Evolutionary conservation across 2,329 filamentous ascomycete genomes (phyloP), one percentile per base, ranked within the genome.

Genomic region (Penicillium digitatum): DNA sequence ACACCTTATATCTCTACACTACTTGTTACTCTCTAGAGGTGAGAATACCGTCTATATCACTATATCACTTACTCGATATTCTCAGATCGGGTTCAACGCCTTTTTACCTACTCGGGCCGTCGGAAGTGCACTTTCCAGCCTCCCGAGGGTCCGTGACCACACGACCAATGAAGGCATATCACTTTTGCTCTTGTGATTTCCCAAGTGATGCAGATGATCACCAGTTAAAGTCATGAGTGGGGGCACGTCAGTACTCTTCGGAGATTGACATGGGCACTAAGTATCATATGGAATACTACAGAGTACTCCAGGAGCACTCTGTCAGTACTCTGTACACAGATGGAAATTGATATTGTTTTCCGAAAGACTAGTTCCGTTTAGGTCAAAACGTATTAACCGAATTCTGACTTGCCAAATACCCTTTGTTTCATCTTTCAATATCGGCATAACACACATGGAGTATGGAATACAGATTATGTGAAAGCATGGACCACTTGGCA

Each of bases 121-220:
- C 40, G 46, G 11, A 18, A 32, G 14, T 29, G 35, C n/a, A 20
- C n/a, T 50, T 49, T 12, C 34, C 35, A 37, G 40, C 48, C 39
- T 43, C 47, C 35, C 9, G 10, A 37, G 38, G 58, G 58, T 57
- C 58, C 52, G 60, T 62, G 60, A 37, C 37, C 27, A 51, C 31
- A 34, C 35, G 6, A 45, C 60, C 60, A 59, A 62, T 62, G 32
- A 53, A 48, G 45, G 20, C 22, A 43, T 37, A 43, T 37, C 27
- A 32, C n/a, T 9, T 42, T 34, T 44, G 52, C 42, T 43, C 57
- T 55, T 58, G 57, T 60, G 57, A 58, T 60, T 43, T 39, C 34
- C 11, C 10, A 32, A 51, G 56, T 57, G 58, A 58, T 48, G 62
- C 59, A 60, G 39, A 52, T 62, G 62, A 63, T 65, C 62, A 64